phyloP scores from a whole-genome alignment of 352 stramenopile genomes.

The Thalassiosira livingstoniorum region DNA sequence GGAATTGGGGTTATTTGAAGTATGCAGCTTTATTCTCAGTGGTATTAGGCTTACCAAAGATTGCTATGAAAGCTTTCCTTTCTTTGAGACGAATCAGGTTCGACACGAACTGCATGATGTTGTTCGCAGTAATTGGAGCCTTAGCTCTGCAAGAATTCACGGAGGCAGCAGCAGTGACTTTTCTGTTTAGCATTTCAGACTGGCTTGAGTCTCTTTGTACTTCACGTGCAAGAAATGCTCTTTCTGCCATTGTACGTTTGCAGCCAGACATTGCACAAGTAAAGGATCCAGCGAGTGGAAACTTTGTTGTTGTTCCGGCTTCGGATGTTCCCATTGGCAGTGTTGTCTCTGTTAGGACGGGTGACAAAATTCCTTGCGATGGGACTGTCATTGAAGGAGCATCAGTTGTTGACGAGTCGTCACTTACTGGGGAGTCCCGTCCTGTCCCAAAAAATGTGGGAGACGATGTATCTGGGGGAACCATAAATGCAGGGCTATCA shows the following conservation, averaged over 20 bases:
- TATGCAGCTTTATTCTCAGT: slow-evolving; percentile 61
- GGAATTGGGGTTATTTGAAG: slow-evolving; percentile 60
- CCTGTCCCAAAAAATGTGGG: slow-evolving; percentile 84
- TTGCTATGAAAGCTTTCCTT: slow-evolving; percentile 70
- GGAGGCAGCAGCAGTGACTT: slow-evolving; percentile 82
- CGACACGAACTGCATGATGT: slow-evolving; percentile 86
- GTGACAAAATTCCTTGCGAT: slow-evolving; percentile 93
- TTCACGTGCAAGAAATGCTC: slow-evolving; percentile 68
- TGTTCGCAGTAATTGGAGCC: slow-evolving; percentile 80
- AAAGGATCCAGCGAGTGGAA: slow-evolving; percentile 65
- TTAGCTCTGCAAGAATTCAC: slow-evolving; percentile 78
- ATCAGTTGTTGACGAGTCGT: slow-evolving; percentile 91
- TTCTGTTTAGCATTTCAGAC: slow-evolving; percentile 82
- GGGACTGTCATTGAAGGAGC: slow-evolving; percentile 89
- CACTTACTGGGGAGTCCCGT: slow-evolving; percentile 91
- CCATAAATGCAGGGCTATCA: slow-evolving; percentile 73
- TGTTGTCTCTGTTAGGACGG: slow-evolving; percentile 89
- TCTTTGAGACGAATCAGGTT: slow-evolving; percentile 69
- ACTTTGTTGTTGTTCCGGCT: slow-evolving; percentile 73
- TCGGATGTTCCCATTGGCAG: slow-evolving; percentile 83
- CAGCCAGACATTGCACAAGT: slow-evolving; percentile 77
- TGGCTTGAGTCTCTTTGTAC: slow-evolving; percentile 75
- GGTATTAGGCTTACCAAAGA: slow-evolving; percentile 66
- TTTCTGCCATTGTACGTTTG: slow-evolving; percentile 77
- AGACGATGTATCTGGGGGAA: slow-evolving; percentile 71